Conservation (phyloP, 2,329 filamentous ascomycete species). For the Didymella pomorum region DNA sequence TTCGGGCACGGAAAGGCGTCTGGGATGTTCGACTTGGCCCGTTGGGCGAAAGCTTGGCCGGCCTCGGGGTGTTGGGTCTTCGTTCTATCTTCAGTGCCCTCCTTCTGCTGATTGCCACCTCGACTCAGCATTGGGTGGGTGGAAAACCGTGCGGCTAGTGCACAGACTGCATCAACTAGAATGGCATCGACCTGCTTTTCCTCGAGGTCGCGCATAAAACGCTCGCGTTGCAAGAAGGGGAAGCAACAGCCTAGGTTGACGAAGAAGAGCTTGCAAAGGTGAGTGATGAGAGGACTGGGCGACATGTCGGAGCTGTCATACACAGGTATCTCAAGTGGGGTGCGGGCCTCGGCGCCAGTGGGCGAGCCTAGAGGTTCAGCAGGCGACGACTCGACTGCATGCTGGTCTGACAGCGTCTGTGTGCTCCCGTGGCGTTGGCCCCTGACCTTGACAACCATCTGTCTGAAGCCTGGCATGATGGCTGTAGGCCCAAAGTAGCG, state of each 20-base stretch:
- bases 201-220: slow-evolving; percentile 77
- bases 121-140: slow-evolving; percentile 62
- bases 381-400: slow-evolving; percentile 47
- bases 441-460: slow-evolving; percentile 83
- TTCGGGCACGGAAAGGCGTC: slow-evolving; percentile 85
- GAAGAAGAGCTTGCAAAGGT: slow-evolving; percentile 83
- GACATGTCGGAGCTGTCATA: slow-evolving; percentile 79
- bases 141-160: slow-evolving; percentile 82
- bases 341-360: slow-evolving; percentile 51
- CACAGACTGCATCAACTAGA: slow-evolving; percentile 85
- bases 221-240: slow-evolving; percentile 77
- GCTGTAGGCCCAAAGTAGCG: slow-evolving; percentile 90
- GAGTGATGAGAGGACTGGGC: slow-evolving; percentile 76
- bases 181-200: slow-evolving; percentile 86
- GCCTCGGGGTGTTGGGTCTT: slow-evolving; percentile 66
- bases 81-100: slow-evolving; percentile 26
- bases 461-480: slow-evolving; percentile 90
- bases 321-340: slow-evolving; percentile 63
- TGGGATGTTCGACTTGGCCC: slow-evolving; percentile 82
- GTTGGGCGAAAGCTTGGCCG: slow-evolving; percentile 79
- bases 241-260: slow-evolving; percentile 83
- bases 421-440: slow-evolving; percentile 68
- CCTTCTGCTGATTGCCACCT: slow-evolving; percentile 57
- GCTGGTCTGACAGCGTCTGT: slow-evolving; percentile 63
- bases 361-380: slow-evolving; percentile 43